phyloP scores from a whole-genome alignment of 768 basidiomycete species.

The Calocera viscosa region DNA sequence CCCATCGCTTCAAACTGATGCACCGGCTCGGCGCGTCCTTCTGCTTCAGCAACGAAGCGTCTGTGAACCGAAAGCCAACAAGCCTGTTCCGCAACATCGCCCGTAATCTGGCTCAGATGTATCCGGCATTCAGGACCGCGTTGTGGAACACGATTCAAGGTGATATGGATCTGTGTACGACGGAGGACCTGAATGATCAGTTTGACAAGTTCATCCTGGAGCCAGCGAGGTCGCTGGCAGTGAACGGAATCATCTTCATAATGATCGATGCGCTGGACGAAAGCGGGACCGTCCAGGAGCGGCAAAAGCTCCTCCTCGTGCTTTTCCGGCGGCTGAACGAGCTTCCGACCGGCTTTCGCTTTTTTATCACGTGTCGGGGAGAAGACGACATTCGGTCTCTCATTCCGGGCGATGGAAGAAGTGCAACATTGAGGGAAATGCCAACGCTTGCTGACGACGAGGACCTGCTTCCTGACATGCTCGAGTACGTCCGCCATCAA shows the following conservation, averaged over 20 bases:
- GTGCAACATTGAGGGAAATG: neutral
- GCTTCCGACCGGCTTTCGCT: neutral
- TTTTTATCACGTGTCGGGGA: neutral
- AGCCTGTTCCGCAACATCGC: conserved; percentile 16
- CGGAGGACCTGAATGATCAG: neutral
- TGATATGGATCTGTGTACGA: neutral
- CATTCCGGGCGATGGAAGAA: no score
- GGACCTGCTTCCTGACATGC: neutral
- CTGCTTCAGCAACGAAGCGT: conserved; percentile 10
- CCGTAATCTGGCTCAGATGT: conserved; percentile 2
- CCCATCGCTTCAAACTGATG: neutral
- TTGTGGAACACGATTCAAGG: neutral
- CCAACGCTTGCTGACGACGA: neutral
- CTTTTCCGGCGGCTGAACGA: neutral
- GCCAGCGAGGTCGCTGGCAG: neutral
- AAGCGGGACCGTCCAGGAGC: neutral
- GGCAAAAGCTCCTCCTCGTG: neutral
- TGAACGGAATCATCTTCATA: neutral
- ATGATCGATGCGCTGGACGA: neutral
- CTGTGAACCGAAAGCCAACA: neutral
- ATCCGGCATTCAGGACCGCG: neutral
- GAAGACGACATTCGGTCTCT: neutral
- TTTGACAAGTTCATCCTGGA: neutral
- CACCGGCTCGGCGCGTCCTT: conserved; percentile 15
- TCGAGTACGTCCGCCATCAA: neutral